A percentile compares a stretch with the other conserved stretches of the same genome.
These are phyloP conservation scores for Bryoglossum gracile DNA, from an alignment of 495 filamentous ascomycete genomes.

Conservation along the genomic window DNA sequence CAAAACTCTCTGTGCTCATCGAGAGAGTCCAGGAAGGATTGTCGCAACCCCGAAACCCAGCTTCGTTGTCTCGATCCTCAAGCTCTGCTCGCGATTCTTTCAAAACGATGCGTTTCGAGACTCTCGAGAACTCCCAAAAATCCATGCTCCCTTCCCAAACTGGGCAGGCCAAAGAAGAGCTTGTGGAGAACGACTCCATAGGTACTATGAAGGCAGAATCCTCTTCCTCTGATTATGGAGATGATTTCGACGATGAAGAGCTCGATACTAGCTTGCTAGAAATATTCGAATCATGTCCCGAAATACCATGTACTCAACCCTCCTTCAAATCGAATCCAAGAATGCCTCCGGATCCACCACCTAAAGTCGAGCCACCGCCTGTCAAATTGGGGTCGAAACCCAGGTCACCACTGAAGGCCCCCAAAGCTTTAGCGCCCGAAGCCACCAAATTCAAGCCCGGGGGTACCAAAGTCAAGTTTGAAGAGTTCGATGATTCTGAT, in stretches of 20 bases:
- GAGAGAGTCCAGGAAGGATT: conserved; percentile 61
- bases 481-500: conserved; percentile 56
- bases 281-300: conserved; percentile 4
- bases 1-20: conserved; percentile 54
- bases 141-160: not conserved
- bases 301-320: not conserved
- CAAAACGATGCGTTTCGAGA: too few species aligned
- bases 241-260: conserved; percentile 46
- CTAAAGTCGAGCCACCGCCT: too few species aligned
- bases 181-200: not conserved
- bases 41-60: conserved; percentile 26
- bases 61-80: not conserved
- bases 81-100: not conserved
- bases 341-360: conserved; percentile 4
- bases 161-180: not conserved
- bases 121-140: not conserved
- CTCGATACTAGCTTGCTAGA: conserved; percentile 38
- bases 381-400: too few species aligned
- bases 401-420: not conserved
- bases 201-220: conserved; percentile 1
- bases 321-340: not conserved
- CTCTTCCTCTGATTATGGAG: conserved; percentile 51
- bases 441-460: not conserved
- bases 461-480: conserved; percentile 29
- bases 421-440: not conserved